phyloP scores from a whole-genome alignment of 2,329 filamentous ascomycete genomes.

The Aspergillus neoniger region DNA sequence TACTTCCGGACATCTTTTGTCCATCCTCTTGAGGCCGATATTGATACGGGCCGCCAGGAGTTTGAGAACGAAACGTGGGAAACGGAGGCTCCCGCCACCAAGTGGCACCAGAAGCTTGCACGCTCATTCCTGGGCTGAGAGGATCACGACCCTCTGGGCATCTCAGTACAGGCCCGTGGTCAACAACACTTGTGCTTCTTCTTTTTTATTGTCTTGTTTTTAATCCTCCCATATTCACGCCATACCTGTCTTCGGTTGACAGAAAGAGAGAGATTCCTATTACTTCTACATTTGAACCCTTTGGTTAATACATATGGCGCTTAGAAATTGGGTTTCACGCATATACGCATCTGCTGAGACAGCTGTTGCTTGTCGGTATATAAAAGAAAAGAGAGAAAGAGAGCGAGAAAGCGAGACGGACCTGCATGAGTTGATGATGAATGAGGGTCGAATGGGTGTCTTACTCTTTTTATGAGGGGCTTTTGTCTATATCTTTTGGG shows the following conservation, averaged over 20 bases:
- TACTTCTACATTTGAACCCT: neutral
- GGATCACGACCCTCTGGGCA: neutral
- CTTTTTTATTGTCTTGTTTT: slow-evolving; percentile 2
- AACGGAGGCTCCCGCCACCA: slow-evolving; percentile 15
- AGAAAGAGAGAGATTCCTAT: neutral
- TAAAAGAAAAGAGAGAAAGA: neutral
- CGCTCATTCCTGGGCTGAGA: slow-evolving; percentile 14
- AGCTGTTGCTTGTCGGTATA: neutral
- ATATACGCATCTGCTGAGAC: neutral
- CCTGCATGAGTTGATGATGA: neutral
- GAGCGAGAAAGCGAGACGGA: neutral
- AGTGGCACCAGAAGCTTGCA: slow-evolving; percentile 20
- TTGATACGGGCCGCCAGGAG: slow-evolving; percentile 43
- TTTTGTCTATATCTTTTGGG: neutral
- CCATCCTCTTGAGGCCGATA: slow-evolving; percentile 43
- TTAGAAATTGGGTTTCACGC: slow-evolving; percentile 1
- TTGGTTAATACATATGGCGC: slow-evolving; percentile 1
- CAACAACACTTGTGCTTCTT: neutral
- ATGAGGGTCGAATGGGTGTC: neutral
- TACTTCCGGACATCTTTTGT: slow-evolving; percentile 43
- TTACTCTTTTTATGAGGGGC: neutral
- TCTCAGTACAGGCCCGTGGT: neutral
- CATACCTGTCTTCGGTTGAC: neutral
- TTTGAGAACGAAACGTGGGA: slow-evolving; percentile 38
- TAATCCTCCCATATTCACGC: neutral